phyloP scores from a whole-genome alignment of 2,329 filamentous ascomycete genomes.

The Dothistroma septosporum region DNA sequence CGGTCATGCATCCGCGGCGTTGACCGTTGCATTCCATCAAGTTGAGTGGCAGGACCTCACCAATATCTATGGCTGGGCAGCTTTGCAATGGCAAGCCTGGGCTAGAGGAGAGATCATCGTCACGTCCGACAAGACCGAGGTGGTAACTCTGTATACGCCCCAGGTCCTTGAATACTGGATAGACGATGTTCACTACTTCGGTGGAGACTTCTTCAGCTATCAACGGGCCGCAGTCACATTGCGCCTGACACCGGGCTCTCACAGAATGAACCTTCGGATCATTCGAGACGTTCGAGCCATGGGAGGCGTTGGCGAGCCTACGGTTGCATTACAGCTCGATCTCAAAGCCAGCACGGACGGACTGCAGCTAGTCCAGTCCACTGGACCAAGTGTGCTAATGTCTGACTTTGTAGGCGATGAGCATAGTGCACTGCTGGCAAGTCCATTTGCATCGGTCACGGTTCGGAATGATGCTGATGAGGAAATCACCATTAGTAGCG shows the following conservation, averaged over 20 bases:
- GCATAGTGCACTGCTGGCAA: slow-evolving; percentile 42
- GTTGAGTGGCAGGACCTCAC: slow-evolving; percentile 54
- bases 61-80: slow-evolving; percentile 56
- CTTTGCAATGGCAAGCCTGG: slow-evolving; percentile 58
- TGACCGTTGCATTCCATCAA: slow-evolving; percentile 47
- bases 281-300: slow-evolving; percentile 55
- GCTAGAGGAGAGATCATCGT: slow-evolving; percentile 48
- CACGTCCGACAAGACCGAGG: slow-evolving; percentile 27
- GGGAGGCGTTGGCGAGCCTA: slow-evolving; percentile 49
- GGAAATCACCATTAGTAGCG: slow-evolving; percentile 18
- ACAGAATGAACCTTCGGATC: slow-evolving; percentile 51
- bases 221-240: slow-evolving; percentile 49
- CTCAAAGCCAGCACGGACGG: slow-evolving; percentile 28
- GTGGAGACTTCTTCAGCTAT: slow-evolving; percentile 55
- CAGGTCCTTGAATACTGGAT: slow-evolving; percentile 52
- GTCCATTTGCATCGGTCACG: slow-evolving; percentile 46
- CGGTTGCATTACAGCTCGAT: slow-evolving; percentile 41
- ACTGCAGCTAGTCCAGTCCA: slow-evolving; percentile 26
- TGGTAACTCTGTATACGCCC: slow-evolving; percentile 45
- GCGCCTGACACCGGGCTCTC: slow-evolving; percentile 47
- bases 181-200: slow-evolving; percentile 51
- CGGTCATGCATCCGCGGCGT: slow-evolving; percentile 33
- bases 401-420: slow-evolving; percentile 47
- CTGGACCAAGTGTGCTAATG: slow-evolving; percentile 37
- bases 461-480: slow-evolving; percentile 42